Evolutionary conservation across 257 asterid species (phyloP).

Genomic region (Solanum medicagineum): DNA sequence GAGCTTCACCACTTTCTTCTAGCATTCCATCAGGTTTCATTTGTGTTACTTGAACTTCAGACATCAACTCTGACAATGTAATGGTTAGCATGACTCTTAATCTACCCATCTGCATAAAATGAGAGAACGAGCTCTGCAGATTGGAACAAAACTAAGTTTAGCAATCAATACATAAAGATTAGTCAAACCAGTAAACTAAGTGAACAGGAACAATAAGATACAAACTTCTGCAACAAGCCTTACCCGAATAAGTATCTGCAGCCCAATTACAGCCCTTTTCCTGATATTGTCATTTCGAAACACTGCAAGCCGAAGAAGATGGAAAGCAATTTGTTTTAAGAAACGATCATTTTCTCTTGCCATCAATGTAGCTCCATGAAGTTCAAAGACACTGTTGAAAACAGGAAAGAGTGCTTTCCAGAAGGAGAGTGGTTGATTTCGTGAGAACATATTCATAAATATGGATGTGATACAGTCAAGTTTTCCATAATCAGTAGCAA

Average conservation of each 20-base stretch:
- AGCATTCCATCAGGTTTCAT: slow-evolving; percentile 88
- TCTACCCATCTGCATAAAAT: slow-evolving; percentile 73
- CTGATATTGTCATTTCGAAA: slow-evolving; percentile 81
- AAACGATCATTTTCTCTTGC: slow-evolving; percentile 98
- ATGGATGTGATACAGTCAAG: slow-evolving; percentile 91
- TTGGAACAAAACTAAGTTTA: slow-evolving; percentile 3
- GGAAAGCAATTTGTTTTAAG: slow-evolving; percentile 90
- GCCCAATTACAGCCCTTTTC: slow-evolving; percentile 84
- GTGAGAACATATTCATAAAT: slow-evolving; percentile 74
- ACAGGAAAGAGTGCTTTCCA: slow-evolving; percentile 91
- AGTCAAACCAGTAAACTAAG: background rate
- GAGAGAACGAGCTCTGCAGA: slow-evolving; percentile 80
- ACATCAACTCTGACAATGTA: slow-evolving; percentile 95
- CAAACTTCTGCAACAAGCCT: slow-evolving; percentile 4
- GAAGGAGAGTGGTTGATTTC: slow-evolving; percentile 79
- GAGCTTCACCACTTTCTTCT: slow-evolving; percentile 93
- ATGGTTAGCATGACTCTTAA: slow-evolving; percentile 88
- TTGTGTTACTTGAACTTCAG: slow-evolving; percentile 96
- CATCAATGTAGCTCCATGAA: slow-evolving; percentile 94
- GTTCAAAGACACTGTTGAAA: slow-evolving; percentile 68
- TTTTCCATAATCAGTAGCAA: slow-evolving; percentile 96
- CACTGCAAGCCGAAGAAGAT: slow-evolving; percentile 94
- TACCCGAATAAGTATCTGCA: slow-evolving; percentile 95
- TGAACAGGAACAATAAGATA: background rate
- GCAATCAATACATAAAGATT: slow-evolving; percentile 2